Base-by-base conservation (phyloP, 768 basidiomycete genomes). In the Boletus sensibilis region DNA sequence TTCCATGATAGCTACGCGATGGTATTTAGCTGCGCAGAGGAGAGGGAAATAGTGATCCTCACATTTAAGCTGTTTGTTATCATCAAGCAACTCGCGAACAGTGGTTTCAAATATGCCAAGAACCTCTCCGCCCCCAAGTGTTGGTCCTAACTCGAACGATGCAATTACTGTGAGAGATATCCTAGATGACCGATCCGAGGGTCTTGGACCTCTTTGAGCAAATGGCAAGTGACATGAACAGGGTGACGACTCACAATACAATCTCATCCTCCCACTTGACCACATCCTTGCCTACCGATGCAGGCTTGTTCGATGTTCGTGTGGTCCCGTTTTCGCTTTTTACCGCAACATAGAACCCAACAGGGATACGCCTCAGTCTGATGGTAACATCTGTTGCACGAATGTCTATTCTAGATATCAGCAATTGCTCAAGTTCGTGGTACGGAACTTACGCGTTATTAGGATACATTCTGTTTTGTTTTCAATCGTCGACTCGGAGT, bases 51-150 rank as follows among this genome's bases (percentile, higher is more conserved):
- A 2, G 21, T 43, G 42, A 12, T 5, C 23, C 50, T 41, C 50
- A 41, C 50, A 14, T 14, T 27, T 18, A 10, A 18, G 11, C 21
- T 41, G 27, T n/a, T n/a, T 29, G 7, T 31, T 20, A 21, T 14
- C 9, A 7, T 41, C 39, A 16, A 51, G 39, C 13, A 41, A 41
- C 20, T 41, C 39, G 20, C 20, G 44, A 21, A 53, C 29, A 5
- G 18, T 31, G 1, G 4, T 50, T 42, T 58, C 23, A 6, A 50
- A 50, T 29, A 9, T 16, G 21, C 16, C n/a, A 21, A 60, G 51
- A n/a, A 20, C 7, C n/a, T 60, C 59, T 33, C 59, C 59, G 1
- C 25, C 37, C 18, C 59, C 52, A 13, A 60, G 29, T 38, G 37
- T 53, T 8, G 43, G 42, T 16, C 37, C 48, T 21, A 53, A 11